Evolutionary conservation across 2,329 filamentous ascomycete species (phyloP).

Genomic region (Diaporthe capsici): DNA sequence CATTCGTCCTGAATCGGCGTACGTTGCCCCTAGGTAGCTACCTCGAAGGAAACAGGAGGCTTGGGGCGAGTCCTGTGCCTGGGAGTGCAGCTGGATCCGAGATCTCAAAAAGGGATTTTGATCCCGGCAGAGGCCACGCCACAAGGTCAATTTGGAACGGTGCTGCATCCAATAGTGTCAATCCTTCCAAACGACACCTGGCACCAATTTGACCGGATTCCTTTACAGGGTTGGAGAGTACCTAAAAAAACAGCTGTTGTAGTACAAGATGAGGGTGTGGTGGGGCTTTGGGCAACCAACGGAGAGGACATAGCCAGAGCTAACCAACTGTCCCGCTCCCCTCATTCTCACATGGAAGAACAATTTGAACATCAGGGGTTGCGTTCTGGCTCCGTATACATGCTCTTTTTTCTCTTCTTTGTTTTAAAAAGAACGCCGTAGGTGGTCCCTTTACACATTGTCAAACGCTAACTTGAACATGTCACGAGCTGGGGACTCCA

Average conservation of each 20-base stretch:
- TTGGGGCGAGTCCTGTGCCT: neutral
- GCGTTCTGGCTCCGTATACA: too few species aligned
- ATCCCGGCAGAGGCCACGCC: neutral
- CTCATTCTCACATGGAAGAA: slow-evolving; percentile 1
- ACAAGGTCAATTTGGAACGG: neutral
- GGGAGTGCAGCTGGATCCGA: neutral
- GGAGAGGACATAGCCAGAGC: neutral
- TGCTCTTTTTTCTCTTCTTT: too few species aligned
- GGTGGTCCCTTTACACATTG: too few species aligned
- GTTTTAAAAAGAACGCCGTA: too few species aligned
- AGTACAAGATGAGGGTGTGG: neutral
- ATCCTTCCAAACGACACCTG: neutral
- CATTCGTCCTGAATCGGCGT: too few species aligned
- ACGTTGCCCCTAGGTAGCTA: too few species aligned
- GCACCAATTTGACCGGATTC: neutral
- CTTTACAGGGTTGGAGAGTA: neutral
- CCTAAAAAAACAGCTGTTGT: neutral
- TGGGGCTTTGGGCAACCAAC: neutral
- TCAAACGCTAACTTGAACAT: too few species aligned
- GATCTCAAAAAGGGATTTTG: neutral
- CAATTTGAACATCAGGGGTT: neutral
- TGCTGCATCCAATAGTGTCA: neutral
- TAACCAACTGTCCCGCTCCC: slow-evolving; percentile 1
- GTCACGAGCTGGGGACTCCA: too few species aligned
- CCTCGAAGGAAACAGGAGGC: too few species aligned